phyloP scores from a whole-genome alignment of 768 basidiomycete genomes.

The Ramaria rubella region DNA sequence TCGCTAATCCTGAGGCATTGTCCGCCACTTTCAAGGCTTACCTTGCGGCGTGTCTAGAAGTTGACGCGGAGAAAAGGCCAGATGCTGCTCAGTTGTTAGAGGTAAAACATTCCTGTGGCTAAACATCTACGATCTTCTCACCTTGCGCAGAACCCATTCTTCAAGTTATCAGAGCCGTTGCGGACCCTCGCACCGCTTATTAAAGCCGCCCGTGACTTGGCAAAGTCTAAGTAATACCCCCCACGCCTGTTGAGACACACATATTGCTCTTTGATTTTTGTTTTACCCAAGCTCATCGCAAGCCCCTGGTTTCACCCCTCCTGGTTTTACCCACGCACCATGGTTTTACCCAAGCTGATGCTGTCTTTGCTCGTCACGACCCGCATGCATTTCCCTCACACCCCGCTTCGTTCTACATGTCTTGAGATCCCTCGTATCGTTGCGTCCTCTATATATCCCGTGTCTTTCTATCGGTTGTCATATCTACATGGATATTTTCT shows the following conservation, averaged over 20 bases:
- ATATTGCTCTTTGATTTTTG: background rate
- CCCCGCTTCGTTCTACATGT: background rate
- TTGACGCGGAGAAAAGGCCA: slow-evolving; percentile 91
- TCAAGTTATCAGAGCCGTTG: slow-evolving; percentile 80
- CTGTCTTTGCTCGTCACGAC: background rate
- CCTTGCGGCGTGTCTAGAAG: slow-evolving; percentile 80
- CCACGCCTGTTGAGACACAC: background rate
- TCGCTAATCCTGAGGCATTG: slow-evolving; percentile 80
- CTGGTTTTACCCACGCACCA: background rate
- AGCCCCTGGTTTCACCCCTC: too few species aligned
- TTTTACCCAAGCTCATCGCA: too few species aligned
- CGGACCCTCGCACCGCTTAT: slow-evolving; percentile 83
- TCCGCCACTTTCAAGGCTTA: slow-evolving; percentile 84
- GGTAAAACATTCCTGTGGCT: slow-evolving; percentile 36
- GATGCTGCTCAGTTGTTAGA: slow-evolving; percentile 73
- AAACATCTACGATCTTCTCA: background rate
- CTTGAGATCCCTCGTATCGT: background rate
- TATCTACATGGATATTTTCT: background rate
- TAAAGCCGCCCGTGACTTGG: slow-evolving; percentile 85
- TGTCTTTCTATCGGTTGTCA: background rate
- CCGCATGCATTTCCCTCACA: background rate
- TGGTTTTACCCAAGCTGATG: background rate
- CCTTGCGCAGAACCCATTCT: slow-evolving; percentile 68
- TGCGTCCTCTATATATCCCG: background rate
- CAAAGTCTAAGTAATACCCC: slow-evolving; percentile 37